These are phyloP conservation scores for Gonapodya prolifera DNA, from an alignment of 192 early-diverging fungal genomes.

Conservation along the genomic window DNA sequence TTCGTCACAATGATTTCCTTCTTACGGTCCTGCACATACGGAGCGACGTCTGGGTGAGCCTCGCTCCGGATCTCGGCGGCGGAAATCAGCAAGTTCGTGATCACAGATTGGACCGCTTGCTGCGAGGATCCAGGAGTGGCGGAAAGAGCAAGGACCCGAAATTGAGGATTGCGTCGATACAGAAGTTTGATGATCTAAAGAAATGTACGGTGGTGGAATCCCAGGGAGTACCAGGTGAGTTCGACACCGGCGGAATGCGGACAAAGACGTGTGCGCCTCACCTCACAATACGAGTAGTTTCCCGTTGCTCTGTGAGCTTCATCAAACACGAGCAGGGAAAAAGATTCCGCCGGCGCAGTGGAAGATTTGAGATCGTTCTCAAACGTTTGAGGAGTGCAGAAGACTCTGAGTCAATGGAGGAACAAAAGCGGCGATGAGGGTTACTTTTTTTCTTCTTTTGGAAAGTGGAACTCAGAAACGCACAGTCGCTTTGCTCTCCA, in stretches of 20 bases:
- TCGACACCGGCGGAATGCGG: no score
- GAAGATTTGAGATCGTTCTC: conserved; percentile 67
- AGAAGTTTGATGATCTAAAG: conserved; percentile 31
- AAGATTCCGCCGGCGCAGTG: conserved; percentile 42
- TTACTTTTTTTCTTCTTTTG: neutral
- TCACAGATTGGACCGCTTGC: conserved; percentile 56
- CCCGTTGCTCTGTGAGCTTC: conserved; percentile 86
- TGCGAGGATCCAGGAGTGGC: conserved; percentile 72
- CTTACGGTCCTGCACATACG: conserved; percentile 52
- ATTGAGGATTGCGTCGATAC: conserved; percentile 22
- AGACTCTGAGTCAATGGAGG: conserved; percentile 48
- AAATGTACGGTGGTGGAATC: neutral
- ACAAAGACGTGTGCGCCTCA: no score
- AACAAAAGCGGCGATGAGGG: neutral
- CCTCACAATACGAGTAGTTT: conserved; percentile 67
- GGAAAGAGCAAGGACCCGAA: conserved; percentile 73
- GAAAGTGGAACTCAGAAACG: no score
- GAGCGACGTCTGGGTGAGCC: conserved; percentile 68
- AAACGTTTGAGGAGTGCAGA: conserved; percentile 76
- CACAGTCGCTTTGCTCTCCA: conserved; percentile 24
- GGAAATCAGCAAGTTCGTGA: conserved; percentile 62
- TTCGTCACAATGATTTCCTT: conserved; percentile 55
- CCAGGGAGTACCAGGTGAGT: no score
- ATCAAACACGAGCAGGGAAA: conserved; percentile 63
- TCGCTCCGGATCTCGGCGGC: conserved; percentile 78